phyloP scores from a whole-genome alignment of 2,329 filamentous ascomycete species.

The Waltergamsia citrina region DNA sequence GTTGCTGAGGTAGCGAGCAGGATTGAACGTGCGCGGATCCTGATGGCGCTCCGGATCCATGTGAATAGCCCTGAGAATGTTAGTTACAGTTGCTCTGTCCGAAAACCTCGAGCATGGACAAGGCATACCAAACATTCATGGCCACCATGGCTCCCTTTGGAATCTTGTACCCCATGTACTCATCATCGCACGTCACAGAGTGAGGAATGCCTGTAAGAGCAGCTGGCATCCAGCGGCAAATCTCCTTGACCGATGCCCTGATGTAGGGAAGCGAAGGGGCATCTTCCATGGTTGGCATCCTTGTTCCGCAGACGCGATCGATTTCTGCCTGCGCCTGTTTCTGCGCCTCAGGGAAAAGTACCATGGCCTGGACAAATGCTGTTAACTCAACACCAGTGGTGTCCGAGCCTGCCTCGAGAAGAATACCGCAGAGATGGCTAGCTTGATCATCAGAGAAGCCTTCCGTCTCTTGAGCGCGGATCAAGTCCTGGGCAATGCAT shows the following conservation, averaged over 20 bases:
- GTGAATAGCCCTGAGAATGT: conserved; percentile 34
- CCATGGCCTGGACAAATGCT: conserved; percentile 35
- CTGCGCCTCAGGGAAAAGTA: conserved; percentile 27
- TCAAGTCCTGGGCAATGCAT: conserved; percentile 11
- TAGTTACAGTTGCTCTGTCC: conserved; percentile 26
- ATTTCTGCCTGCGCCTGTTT: conserved; percentile 24
- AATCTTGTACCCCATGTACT: conserved; percentile 28
- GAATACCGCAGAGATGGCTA: conserved; percentile 9
- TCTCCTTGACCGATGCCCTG: conserved; percentile 34
- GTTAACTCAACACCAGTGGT: conserved; percentile 12
- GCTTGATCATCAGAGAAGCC: conserved; percentile 11
- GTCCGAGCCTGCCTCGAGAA: conserved; percentile 5
- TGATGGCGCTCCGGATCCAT: conserved; percentile 31
- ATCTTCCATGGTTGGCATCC: conserved; percentile 30
- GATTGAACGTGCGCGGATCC: conserved; percentile 31
- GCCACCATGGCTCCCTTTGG: conserved; percentile 31
- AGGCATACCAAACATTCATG: conserved; percentile 26
- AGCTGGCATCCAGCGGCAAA: conserved; percentile 33
- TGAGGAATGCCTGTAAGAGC: conserved; percentile 25
- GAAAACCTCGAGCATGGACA: not conserved
- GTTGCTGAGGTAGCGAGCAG: conserved; percentile 20
- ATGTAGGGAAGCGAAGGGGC: conserved; percentile 31
- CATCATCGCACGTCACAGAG: conserved; percentile 22
- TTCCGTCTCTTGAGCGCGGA: conserved; percentile 6
- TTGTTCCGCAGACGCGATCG: conserved; percentile 28